Base-by-base conservation (phyloP, 495 filamentous ascomycete species). In the Penicillium parvum region DNA sequence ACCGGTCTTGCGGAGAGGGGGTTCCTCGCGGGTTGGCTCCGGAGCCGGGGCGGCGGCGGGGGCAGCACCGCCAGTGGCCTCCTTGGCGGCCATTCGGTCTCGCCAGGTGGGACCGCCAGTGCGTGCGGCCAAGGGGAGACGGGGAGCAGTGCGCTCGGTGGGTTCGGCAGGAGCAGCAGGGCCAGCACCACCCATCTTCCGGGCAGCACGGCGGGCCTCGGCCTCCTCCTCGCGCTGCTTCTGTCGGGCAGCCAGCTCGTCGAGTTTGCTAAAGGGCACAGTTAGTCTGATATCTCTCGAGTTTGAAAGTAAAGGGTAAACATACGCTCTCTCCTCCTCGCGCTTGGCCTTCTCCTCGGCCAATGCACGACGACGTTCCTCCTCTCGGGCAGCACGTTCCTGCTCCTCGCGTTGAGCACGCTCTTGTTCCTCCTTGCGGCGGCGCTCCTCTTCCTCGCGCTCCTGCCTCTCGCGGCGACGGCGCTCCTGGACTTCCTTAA, bases 351-450 rank as follows among this genome's bases (percentile, higher is more conserved):
- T 94, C 61, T 84, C 73, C 56, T 85, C 84, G 49, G 77, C 77
- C 63, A 90, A 49, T 42, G 63, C 63, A 43, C 67, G 66, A 50
- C 73, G 65, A 55, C 75, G 76, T 63, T 83, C 88, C 60, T 90
- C 89, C 42, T 90, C 88, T 14, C 75, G 77, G 42, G 72, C 76
- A 34, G 68, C 71, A 63, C 81, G 85, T 65, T 96, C 91, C 58
- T 95, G 82, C 60, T 86, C 90, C 60, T 96, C 91, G 47, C 70
- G 75, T 7, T 71, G 74, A 40, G 76, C 74, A 45, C 83, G 81
- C 71, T 96, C 92, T 59, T 95, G 86, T 51, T 92, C 89, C 63
- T 98, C 94, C 41, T 74, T 72, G 32, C 73, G 73, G 36, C 67
- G 75, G 27, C 79, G 76, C 73, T 95, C 89, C 43, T 74, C 78